Evolutionary conservation across 1,284 basidiomycete species (phyloP).

Genomic region (Peniophora sp.): DNA sequence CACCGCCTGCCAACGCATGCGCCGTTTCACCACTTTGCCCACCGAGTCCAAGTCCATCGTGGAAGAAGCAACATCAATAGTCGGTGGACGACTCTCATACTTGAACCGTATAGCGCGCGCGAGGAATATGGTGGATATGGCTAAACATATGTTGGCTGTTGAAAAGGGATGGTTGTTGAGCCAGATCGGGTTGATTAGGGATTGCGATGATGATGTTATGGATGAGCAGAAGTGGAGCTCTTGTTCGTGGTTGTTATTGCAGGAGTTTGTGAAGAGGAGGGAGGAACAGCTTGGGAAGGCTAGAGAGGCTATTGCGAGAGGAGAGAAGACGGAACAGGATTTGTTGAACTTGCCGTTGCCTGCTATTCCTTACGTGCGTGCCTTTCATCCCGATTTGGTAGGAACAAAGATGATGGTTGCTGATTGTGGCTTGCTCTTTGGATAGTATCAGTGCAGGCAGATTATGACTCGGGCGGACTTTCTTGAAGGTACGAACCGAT

Average conservation of each 20-base stretch:
- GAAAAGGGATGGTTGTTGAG: constrained; percentile 77
- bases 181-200: constrained; percentile 62
- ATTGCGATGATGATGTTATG: constrained; percentile 85
- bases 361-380: constrained; percentile 50
- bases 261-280: constrained; percentile 57
- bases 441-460: constrained; percentile 55
- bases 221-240: constrained; percentile 82
- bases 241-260: constrained; percentile 69
- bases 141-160: constrained; percentile 51
- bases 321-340: constrained; percentile 25
- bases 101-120: constrained; percentile 56
- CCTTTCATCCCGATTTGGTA: constrained; percentile 3
- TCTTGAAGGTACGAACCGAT: constrained; percentile 51
- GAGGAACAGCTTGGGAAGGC: constrained; percentile 39
- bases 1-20: constrained; percentile 51
- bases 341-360: constrained; percentile 45
- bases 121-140: constrained; percentile 54
- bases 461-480: constrained; percentile 84
- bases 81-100: constrained; percentile 76
- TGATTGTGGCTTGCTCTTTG: constrained; percentile 1
- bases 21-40: constrained; percentile 25
- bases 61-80: constrained; percentile 45
- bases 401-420: too few species aligned
- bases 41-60: constrained; percentile 28
- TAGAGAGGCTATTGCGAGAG: constrained; percentile 30